Conservation (phyloP, 768 basidiomycete genomes). For the Leccinum aurantiacum region DNA sequence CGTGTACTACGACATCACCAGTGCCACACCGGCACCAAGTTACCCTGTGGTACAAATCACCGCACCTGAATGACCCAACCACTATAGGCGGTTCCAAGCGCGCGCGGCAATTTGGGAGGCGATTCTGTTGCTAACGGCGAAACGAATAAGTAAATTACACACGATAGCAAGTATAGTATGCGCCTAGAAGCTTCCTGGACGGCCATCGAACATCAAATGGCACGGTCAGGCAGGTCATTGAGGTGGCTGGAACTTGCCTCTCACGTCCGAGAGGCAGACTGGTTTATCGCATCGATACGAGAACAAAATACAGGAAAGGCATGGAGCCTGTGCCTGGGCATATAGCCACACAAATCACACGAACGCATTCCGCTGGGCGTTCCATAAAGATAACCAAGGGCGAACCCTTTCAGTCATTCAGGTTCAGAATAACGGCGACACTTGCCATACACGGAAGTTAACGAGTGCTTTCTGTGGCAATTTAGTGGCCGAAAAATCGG, state of each 20-base stretch:
- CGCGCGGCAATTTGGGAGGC: neutral
- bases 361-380: neutral
- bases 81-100: slow-evolving; percentile 3
- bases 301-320: slow-evolving; percentile 11
- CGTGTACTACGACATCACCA: slow-evolving; percentile 14
- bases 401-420: slow-evolving; percentile 9
- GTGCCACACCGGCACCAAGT: neutral
- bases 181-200: neutral
- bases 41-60: neutral
- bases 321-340: slow-evolving; percentile 18
- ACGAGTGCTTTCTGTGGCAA: slow-evolving; percentile 4
- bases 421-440: slow-evolving; percentile 11
- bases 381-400: slow-evolving; percentile 13
- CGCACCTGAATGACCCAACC: slow-evolving; percentile 4
- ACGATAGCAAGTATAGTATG: slow-evolving; percentile 21
- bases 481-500: slow-evolving; percentile 4
- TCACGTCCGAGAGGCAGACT: slow-evolving; percentile 10
- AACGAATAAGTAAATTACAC: neutral
- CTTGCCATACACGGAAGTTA: slow-evolving; percentile 6
- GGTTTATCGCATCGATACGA: slow-evolving; percentile 4
- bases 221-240: slow-evolving; percentile 1
- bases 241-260: slow-evolving; percentile 9
- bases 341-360: slow-evolving; percentile 11
- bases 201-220: slow-evolving; percentile 5
- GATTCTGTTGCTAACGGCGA: slow-evolving; percentile 11